phyloP scores from a whole-genome alignment of 2,329 filamentous ascomycete species.

The Calonectria hawksworthii region DNA sequence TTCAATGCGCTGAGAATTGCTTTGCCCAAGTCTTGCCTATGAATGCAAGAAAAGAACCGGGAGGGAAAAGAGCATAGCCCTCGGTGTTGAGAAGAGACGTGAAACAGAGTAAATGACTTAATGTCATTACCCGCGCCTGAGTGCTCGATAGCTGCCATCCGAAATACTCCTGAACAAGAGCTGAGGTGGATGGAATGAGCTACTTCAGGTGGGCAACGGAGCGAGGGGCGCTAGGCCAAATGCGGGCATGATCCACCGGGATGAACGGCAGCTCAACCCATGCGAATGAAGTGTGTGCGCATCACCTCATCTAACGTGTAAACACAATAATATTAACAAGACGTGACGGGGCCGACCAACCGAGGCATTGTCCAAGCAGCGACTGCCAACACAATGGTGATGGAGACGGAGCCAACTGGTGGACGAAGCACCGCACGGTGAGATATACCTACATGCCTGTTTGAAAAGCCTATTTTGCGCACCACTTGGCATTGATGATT shows the following conservation, averaged over 20 bases:
- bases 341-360: background rate
- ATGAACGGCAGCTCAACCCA: constrained; percentile 38
- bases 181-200: background rate
- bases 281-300: constrained; percentile 29
- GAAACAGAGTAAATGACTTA: background rate
- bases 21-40: no score
- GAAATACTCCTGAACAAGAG: background rate
- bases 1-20: background rate
- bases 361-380: background rate
- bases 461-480: background rate
- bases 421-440: background rate
- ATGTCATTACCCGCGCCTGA: background rate
- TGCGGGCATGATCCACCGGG: constrained; percentile 31
- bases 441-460: background rate
- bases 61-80: no score
- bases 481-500: background rate
- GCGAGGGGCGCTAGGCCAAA: constrained; percentile 30
- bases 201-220: constrained; percentile 22
- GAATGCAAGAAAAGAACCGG: no score
- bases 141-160: background rate
- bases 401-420: background rate
- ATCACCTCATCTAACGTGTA: constrained; percentile 5
- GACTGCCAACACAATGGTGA: background rate
- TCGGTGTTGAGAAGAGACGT: background rate
- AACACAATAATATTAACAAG: background rate